Percentiles rank a stretch among this genome's conserved stretches.
Evolutionary conservation across 345 rosid genomes (phyloP).

Genomic region (Psidium friedrichsthalianum): DNA sequence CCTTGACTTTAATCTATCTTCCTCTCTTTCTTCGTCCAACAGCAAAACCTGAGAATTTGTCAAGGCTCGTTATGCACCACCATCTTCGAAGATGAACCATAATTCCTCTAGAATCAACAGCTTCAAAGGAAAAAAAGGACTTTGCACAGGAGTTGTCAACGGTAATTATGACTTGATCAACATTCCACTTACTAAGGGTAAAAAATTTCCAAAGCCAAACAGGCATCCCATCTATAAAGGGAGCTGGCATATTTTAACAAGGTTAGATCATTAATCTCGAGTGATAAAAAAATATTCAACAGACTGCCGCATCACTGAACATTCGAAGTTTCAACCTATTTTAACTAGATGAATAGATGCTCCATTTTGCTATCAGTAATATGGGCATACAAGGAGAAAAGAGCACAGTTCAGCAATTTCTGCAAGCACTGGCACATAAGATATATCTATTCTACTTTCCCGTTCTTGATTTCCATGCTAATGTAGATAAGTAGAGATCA

Average conservation of each 20-base stretch:
- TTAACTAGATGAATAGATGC: not conserved
- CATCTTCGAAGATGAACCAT: not conserved
- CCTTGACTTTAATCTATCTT: constrained; percentile 53
- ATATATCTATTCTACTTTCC: not conserved
- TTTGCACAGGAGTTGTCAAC: not conserved
- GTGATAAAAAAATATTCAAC: not conserved
- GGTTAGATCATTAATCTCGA: not conserved
- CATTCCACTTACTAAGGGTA: not conserved
- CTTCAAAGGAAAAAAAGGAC: not conserved
- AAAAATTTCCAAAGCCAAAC: not conserved
- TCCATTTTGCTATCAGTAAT: not conserved
- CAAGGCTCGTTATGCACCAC: not conserved
- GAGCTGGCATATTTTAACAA: not conserved
- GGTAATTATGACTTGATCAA: not conserved
- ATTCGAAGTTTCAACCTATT: not conserved
- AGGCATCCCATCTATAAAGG: not conserved
- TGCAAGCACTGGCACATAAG: not conserved
- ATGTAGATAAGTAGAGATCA: not conserved
- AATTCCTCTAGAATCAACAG: not conserved
- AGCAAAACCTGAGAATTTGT: constrained; percentile 44
- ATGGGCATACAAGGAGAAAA: not conserved
- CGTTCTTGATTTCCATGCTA: not conserved
- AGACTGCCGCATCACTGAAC: not conserved
- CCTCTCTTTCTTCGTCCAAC: constrained; percentile 54
- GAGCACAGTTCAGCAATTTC: not conserved